Conservation (phyloP, 805 yeast genomes). For the Hanseniaspora taiwanica region DNA sequence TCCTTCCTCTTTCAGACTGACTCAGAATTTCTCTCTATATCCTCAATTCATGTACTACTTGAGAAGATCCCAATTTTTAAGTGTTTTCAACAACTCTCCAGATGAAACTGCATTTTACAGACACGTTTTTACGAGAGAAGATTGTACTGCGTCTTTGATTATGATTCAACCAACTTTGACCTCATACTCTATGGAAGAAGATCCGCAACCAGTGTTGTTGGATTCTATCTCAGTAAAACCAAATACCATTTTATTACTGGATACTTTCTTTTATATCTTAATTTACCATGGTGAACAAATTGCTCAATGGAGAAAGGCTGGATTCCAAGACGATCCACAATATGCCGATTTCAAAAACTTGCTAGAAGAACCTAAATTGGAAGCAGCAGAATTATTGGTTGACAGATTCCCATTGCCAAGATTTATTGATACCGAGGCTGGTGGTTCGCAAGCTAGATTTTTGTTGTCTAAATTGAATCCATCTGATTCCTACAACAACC, state of each 20-base stretch:
- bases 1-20: slow-evolving; percentile 65
- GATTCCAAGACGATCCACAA: slow-evolving; percentile 84
- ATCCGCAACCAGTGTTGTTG: slow-evolving; percentile 80
- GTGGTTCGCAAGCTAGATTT: slow-evolving; percentile 97
- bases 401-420: slow-evolving; percentile 97
- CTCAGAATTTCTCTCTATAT: slow-evolving; percentile 71
- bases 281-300: slow-evolving; percentile 92
- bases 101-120: slow-evolving; percentile 97
- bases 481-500: slow-evolving; percentile 61
- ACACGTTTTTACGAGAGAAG: slow-evolving; percentile 83
- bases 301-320: slow-evolving; percentile 92
- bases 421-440: slow-evolving; percentile 93
- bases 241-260: slow-evolving; percentile 75
- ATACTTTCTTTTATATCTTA: slow-evolving; percentile 92
- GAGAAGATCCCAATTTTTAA: slow-evolving; percentile 91
- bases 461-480: slow-evolving; percentile 91
- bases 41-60: slow-evolving; percentile 95
- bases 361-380: slow-evolving; percentile 79
- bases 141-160: slow-evolving; percentile 79
- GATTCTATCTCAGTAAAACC: slow-evolving; percentile 89
- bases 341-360: slow-evolving; percentile 78
- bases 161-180: slow-evolving; percentile 97
- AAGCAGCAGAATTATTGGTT: slow-evolving; percentile 80
- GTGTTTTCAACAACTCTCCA: slow-evolving; percentile 94
- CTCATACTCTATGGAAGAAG: slow-evolving; percentile 69